Conservation (phyloP, 129 eudicot genomes). For the Chrysanthemum lavandulifolium region DNA sequence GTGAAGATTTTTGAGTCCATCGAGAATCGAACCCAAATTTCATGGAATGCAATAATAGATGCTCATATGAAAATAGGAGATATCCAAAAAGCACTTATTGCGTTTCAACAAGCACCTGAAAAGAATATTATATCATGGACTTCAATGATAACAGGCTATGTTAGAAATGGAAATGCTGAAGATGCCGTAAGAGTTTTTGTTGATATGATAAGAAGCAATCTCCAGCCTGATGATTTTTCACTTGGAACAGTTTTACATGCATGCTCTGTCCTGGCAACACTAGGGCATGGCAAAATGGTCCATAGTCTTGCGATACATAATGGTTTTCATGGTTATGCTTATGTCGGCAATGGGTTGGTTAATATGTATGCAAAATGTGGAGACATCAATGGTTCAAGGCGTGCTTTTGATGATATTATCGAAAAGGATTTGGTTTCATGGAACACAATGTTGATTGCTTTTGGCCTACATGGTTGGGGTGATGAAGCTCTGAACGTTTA, state of each 20-base stretch:
- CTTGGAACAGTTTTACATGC: constrained; percentile 78
- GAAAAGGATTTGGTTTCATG: constrained; percentile 65
- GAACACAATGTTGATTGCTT: constrained; percentile 72
- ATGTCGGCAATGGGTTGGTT: constrained; percentile 72
- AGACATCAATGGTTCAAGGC: constrained; percentile 42
- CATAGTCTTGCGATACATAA: constrained; percentile 44
- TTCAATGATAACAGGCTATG: constrained; percentile 65
- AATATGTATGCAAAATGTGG: constrained; percentile 94
- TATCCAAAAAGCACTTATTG: constrained; percentile 41
- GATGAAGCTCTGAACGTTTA: constrained; percentile 45
- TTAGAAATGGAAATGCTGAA: constrained; percentile 59
- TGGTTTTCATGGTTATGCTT: constrained; percentile 53
- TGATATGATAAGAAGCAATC: constrained; percentile 35
- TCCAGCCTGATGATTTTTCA: constrained; percentile 57
- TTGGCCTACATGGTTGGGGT: constrained; percentile 64
- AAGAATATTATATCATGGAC: constrained; percentile 77
- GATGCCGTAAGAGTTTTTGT: constrained; percentile 46
- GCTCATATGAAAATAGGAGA: constrained; percentile 83
- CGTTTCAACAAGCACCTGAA: constrained; percentile 51
- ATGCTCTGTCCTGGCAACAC: constrained; percentile 59
- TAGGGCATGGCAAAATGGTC: constrained; percentile 64
- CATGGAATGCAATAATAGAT: constrained; percentile 76
- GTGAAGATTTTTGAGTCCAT: constrained; percentile 46
- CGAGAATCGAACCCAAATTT: constrained; percentile 41
- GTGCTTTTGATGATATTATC: constrained; percentile 50